These are phyloP conservation scores for Forsythia viridissima DNA, from an alignment of 257 asterid genomes.

Conservation along the genomic window DNA sequence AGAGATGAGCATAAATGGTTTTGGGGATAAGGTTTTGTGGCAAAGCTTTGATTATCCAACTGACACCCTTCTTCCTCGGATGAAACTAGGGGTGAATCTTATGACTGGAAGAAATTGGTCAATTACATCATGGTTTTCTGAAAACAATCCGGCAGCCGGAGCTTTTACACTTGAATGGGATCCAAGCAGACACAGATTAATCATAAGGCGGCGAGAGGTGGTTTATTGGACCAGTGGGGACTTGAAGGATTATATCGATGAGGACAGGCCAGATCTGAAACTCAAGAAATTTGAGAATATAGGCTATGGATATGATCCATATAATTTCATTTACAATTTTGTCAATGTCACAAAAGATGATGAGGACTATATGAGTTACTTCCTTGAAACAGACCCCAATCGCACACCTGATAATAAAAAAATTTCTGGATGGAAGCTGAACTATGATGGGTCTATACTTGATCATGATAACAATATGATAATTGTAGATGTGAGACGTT, in stretches of 20 bases:
- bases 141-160: constrained; percentile 36
- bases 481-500: background rate
- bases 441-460: background rate
- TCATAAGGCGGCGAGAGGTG: constrained; percentile 35
- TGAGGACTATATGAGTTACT: constrained; percentile 29
- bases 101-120: constrained; percentile 39
- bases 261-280: background rate
- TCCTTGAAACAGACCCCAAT: background rate
- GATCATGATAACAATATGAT: background rate
- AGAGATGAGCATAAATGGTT: constrained; percentile 2
- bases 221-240: constrained; percentile 41
- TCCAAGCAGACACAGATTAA: constrained; percentile 16
- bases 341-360: constrained; percentile 3
- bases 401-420: constrained; percentile 9
- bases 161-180: constrained; percentile 50
- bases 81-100: constrained; percentile 51
- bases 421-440: constrained; percentile 29
- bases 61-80: constrained; percentile 51
- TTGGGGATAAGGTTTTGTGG: too few relatives aligned
- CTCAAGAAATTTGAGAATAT: constrained; percentile 29
- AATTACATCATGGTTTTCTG: constrained; percentile 50
- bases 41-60: constrained; percentile 67
- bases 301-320: background rate
- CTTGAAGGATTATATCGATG: constrained; percentile 21
- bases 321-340: constrained; percentile 25